Conservation (phyloP, 1,139 yeast species). For the Arxiozyma slooffiae region DNA sequence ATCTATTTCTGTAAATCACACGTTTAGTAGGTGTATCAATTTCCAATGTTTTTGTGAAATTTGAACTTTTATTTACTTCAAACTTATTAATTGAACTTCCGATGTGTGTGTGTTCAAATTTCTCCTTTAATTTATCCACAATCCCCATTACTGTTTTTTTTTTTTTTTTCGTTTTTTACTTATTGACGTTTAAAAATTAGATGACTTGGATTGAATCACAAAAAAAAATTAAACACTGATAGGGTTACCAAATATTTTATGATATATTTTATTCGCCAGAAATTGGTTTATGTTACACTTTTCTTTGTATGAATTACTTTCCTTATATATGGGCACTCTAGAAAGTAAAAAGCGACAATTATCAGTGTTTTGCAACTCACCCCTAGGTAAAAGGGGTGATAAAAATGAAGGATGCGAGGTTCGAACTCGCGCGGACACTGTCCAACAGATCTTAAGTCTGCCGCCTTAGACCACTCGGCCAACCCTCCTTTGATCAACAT, state of each 20-base stretch:
- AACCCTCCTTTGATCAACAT: no score
- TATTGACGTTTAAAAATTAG: not conserved
- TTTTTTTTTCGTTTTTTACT: no score
- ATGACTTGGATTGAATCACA: not conserved
- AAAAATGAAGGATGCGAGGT: conserved; percentile 70
- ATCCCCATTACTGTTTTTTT: conserved; percentile 4
- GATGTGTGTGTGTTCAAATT: conserved; percentile 4
- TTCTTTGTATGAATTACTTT: no score
- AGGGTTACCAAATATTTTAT: no score
- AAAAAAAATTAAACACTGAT: no score
- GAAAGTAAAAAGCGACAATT: no score
- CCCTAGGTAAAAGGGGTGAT: no score
- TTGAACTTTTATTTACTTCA: not conserved
- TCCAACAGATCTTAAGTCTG: conserved; percentile 13
- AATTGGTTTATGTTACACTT: no score
- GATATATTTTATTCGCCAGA: not conserved
- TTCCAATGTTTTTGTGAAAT: not conserved
- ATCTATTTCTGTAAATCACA: conserved; percentile 55
- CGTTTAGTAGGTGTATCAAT: conserved; percentile 25
- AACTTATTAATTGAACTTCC: not conserved
- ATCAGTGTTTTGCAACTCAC: no score
- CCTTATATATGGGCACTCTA: not conserved
- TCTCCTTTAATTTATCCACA: conserved; percentile 3
- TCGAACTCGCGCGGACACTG: conserved; percentile 73
- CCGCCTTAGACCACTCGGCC: conserved; percentile 14